A percentile compares a stretch with the other conserved stretches of the same genome.
These are phyloP conservation scores for Crithidia brevicula DNA, from an alignment of 208 protist genomes.

Conservation along the genomic window DNA sequence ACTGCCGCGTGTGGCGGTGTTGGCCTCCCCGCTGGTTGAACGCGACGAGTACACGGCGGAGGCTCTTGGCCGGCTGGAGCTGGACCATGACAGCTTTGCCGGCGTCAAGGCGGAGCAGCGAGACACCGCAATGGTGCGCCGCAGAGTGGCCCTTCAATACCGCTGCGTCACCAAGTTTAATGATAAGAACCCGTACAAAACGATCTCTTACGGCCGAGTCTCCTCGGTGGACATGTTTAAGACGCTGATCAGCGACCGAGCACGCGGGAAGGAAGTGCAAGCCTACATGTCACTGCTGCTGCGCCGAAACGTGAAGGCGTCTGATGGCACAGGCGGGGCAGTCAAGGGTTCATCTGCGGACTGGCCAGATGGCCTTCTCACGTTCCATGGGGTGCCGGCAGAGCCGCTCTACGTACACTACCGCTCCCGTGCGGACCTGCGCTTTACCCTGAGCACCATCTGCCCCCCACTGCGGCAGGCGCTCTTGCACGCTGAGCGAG, in stretches of 20 bases:
- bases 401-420: slow-evolving; percentile 57
- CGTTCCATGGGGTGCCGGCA: slow-evolving; percentile 38
- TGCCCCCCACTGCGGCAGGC: slow-evolving; percentile 2
- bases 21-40: slow-evolving; percentile 45
- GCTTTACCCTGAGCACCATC: slow-evolving; percentile 36
- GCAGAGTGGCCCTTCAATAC: slow-evolving; percentile 27
- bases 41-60: slow-evolving; percentile 39
- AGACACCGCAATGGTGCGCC: slow-evolving; percentile 5
- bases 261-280: slow-evolving; percentile 20
- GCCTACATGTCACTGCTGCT: slow-evolving; percentile 52
- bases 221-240: slow-evolving; percentile 29
- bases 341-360: too few relatives aligned
- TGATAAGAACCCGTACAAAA: slow-evolving; percentile 35
- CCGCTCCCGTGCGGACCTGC: slow-evolving; percentile 45
- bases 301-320: slow-evolving; percentile 15
- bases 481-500: slow-evolving; percentile 4
- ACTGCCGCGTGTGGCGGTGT: slow-evolving; percentile 41
- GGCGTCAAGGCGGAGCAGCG: background rate
- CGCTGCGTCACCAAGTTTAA: slow-evolving; percentile 5
- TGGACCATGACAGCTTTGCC: slow-evolving; percentile 20
- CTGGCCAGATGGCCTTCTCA: slow-evolving; percentile 46
- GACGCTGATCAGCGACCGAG: slow-evolving; percentile 6
- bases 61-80: slow-evolving; percentile 10
- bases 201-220: slow-evolving; percentile 49
- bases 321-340: background rate